Conservation (phyloP, 2,329 filamentous ascomycete genomes). For the Fonsecaea nubica region DNA sequence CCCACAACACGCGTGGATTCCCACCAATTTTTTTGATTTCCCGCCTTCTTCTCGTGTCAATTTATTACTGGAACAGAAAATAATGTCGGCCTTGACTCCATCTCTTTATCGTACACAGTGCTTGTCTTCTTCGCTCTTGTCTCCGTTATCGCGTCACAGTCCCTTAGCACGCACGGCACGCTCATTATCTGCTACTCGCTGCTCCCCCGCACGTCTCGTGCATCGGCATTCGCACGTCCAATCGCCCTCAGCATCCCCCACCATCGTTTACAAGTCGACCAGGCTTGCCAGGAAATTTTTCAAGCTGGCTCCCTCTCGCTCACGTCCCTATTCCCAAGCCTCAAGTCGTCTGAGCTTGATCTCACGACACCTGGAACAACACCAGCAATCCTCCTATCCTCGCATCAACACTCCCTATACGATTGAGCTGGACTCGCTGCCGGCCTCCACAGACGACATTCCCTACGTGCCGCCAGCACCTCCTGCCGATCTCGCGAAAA, state of each 20-base stretch:
- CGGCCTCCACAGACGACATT: conserved; percentile 59
- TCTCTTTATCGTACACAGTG: conserved; percentile 12
- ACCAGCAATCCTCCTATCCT: conserved; percentile 54
- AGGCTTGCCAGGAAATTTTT: conserved; percentile 38
- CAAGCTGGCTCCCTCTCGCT: conserved; percentile 57
- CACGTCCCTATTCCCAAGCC: conserved; percentile 46
- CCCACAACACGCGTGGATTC: neutral
- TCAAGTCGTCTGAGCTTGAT: conserved; percentile 64
- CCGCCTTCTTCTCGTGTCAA: conserved; percentile 3
- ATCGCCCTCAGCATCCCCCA: conserved; percentile 9
- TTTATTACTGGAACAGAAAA: conserved; percentile 1
- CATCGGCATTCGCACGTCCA: conserved; percentile 26
- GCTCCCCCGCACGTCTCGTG: conserved; percentile 32
- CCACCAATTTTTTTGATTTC: neutral
- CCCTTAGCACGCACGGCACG: conserved; percentile 3
- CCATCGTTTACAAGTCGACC: conserved; percentile 17
- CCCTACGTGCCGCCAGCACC: conserved; percentile 50
- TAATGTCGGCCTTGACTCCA: conserved; percentile 17
- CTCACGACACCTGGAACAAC: conserved; percentile 63
- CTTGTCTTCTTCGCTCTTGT: conserved; percentile 21
- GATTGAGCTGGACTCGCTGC: conserved; percentile 60
- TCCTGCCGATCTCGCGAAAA: conserved; percentile 19
- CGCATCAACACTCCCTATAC: conserved; percentile 69
- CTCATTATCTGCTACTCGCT: conserved; percentile 17
- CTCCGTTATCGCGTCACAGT: conserved; percentile 31